Percentiles rank a stretch among this genome's conserved stretches.
Conservation (phyloP, 768 basidiomycete genomes). For the Floccularia luteovirens region DNA sequence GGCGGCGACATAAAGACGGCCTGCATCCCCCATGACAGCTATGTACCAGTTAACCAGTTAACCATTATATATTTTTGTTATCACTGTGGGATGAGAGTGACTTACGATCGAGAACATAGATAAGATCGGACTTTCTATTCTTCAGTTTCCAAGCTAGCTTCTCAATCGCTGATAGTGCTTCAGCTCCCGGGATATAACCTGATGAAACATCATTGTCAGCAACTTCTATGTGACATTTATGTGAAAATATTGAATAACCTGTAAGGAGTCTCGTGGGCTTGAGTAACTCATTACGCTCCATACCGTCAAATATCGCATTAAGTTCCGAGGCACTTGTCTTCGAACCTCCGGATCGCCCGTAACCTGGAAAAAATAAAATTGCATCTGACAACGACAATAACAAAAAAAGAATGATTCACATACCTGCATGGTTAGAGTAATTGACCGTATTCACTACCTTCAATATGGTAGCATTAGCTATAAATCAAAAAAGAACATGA, state of each 20-base stretch:
- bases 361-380: constrained; percentile 45
- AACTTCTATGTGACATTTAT: neutral
- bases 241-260: constrained; percentile 39
- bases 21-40: constrained; percentile 96
- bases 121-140: constrained; percentile 43
- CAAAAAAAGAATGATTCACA: constrained; percentile 9
- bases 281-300: constrained; percentile 75
- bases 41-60: neutral
- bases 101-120: constrained; percentile 93
- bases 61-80: neutral
- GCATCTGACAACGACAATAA: neutral
- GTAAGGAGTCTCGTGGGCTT: constrained; percentile 71
- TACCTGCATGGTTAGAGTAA: constrained; percentile 91
- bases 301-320: constrained; percentile 58
- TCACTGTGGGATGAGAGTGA: too few species aligned
- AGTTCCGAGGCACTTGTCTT: constrained; percentile 76
- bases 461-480: neutral
- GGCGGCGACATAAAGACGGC: constrained; percentile 79
- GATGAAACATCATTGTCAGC: neutral
- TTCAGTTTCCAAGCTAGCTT: constrained; percentile 57
- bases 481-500: neutral
- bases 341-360: constrained; percentile 74
- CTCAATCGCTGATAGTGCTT: constrained; percentile 61
- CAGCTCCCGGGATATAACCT: constrained; percentile 89
- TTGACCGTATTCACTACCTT: constrained; percentile 89